phyloP scores from a whole-genome alignment of 1,139 yeast genomes.

The Lodderomyces metapsilosis region DNA sequence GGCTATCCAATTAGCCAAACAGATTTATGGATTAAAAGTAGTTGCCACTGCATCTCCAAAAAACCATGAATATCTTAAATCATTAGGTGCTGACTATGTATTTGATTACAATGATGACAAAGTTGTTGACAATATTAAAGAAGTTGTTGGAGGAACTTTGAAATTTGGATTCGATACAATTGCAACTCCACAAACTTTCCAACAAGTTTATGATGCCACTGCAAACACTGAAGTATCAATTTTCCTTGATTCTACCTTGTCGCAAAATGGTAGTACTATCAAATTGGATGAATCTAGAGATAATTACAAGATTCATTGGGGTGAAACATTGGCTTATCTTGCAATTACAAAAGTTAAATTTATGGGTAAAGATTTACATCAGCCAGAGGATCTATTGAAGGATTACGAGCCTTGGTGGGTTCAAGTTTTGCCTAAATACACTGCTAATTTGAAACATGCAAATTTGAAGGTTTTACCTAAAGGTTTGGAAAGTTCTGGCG shows the following conservation, averaged over 20 bases:
- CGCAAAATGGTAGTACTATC: conserved; percentile 17
- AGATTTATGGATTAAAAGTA: conserved; percentile 23
- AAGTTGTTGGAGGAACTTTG: conserved; percentile 17
- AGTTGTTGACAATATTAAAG: conserved; percentile 17
- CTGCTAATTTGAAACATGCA: conserved; percentile 20
- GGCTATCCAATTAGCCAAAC: conserved; percentile 30
- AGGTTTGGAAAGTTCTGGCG: conserved; percentile 28
- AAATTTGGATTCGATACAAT: conserved; percentile 24
- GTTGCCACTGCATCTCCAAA: conserved; percentile 24
- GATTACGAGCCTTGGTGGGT: conserved; percentile 22
- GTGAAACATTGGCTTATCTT: conserved; percentile 19
- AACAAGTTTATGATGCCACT: conserved; percentile 23
- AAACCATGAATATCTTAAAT: conserved; percentile 18
- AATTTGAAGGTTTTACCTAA: conserved; percentile 24
- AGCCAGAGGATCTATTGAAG: conserved; percentile 11
- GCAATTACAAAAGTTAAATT: conserved; percentile 28
- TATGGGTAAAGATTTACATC: conserved; percentile 12
- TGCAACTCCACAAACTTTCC: conserved; percentile 18
- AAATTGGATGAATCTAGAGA: conserved; percentile 19
- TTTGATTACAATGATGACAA: conserved; percentile 25
- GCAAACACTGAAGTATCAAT: conserved; percentile 22
- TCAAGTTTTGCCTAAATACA: conserved; percentile 18
- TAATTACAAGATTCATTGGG: conserved; percentile 19
- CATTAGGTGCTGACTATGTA: conserved; percentile 24
- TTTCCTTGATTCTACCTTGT: conserved; percentile 31